Evolutionary conservation across 192 early-diverging fungal genomes (phyloP).

Genomic region (Rhizoclosmatium sp.): DNA sequence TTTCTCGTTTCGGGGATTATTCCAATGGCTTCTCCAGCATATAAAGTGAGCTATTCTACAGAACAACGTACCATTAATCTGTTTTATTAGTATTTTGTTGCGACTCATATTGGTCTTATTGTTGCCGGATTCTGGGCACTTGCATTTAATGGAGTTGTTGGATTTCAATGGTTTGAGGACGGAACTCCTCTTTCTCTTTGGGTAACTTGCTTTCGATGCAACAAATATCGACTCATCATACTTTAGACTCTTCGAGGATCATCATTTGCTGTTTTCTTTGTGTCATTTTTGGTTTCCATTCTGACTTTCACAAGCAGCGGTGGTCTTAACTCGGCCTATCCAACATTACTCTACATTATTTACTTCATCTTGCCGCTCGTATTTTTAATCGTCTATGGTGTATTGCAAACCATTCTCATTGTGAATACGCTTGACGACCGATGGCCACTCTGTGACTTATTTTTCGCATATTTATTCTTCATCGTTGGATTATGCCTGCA

Average conservation of each 20-base stretch:
- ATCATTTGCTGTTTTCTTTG: constrained; percentile 76
- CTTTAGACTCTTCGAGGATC: constrained; percentile 76
- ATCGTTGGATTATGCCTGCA: constrained; percentile 80
- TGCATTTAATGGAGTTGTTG: constrained; percentile 89
- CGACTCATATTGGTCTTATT: constrained; percentile 77
- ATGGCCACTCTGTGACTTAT: constrained; percentile 90
- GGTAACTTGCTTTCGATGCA: constrained; percentile 54
- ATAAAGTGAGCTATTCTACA: constrained; percentile 52
- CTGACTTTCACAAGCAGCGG: constrained; percentile 74
- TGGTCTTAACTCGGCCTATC: constrained; percentile 64
- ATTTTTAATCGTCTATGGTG: constrained; percentile 79
- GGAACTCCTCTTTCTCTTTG: constrained; percentile 87
- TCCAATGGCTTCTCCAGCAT: constrained; percentile 75
- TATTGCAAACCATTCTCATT: constrained; percentile 86
- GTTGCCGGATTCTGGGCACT: constrained; percentile 87
- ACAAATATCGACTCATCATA: neutral
- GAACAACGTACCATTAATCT: no score
- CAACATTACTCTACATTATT: constrained; percentile 78
- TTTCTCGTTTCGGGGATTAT: constrained; percentile 90
- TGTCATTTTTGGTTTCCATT: constrained; percentile 78
- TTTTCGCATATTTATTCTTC: constrained; percentile 83
- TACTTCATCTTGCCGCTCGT: constrained; percentile 83
- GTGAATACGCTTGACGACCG: constrained; percentile 88
- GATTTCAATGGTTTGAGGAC: constrained; percentile 93
- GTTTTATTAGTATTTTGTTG: constrained; percentile 75